Evolutionary conservation across 2,329 filamentous ascomycete species (phyloP).

Genomic region (Apiospora rasikravindrae): DNA sequence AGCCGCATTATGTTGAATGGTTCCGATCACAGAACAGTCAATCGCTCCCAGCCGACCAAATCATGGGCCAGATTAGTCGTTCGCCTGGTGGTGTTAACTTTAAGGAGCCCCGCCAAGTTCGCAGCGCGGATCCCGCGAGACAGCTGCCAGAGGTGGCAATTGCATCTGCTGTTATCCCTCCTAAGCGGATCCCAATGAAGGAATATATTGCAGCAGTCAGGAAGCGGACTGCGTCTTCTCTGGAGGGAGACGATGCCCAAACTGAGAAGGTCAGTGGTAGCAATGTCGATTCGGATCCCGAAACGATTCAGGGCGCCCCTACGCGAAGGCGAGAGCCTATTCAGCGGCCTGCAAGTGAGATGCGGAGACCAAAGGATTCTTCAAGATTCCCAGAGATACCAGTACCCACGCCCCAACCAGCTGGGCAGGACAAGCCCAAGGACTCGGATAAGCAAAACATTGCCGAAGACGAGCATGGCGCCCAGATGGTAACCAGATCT

Average conservation of each 20-base stretch:
- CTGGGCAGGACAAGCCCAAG: neutral
- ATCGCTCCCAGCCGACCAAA: neutral
- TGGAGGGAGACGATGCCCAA: neutral
- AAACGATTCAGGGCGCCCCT: neutral
- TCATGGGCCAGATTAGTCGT: neutral
- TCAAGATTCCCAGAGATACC: neutral
- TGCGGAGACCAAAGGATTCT: neutral
- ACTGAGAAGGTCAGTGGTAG: neutral
- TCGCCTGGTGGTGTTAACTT: neutral
- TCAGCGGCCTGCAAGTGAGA: neutral
- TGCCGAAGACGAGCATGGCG: neutral
- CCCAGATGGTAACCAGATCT: neutral
- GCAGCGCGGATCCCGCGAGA: neutral
- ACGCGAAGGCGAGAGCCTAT: neutral
- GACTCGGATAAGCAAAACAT: neutral
- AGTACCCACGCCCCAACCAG: neutral
- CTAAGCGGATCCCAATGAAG: neutral
- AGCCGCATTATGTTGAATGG: neutral
- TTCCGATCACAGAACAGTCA: neutral
- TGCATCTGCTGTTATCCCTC: neutral
- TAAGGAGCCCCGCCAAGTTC: neutral
- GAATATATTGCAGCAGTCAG: neutral
- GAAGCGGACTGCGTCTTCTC: neutral
- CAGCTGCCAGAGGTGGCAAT: neutral
- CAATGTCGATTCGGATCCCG: too few species aligned